phyloP scores from a whole-genome alignment of 345 rosid species.

The Balakata baccata region DNA sequence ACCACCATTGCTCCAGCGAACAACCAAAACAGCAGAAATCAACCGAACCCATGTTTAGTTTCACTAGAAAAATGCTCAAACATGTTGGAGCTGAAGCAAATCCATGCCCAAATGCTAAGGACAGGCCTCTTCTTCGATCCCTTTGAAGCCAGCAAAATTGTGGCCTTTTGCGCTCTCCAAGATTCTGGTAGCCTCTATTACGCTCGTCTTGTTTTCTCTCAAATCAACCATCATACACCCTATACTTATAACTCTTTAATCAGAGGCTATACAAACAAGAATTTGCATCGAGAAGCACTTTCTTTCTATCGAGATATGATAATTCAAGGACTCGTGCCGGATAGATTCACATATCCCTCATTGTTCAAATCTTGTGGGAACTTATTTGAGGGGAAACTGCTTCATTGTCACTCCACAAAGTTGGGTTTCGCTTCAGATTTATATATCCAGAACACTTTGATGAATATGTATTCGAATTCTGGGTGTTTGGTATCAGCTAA shows the following conservation, averaged over 20 bases:
- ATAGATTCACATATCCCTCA: constrained; percentile 27
- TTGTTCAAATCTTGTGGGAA: constrained; percentile 22
- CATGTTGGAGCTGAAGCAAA: constrained; percentile 21
- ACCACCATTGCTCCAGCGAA: constrained; percentile 4
- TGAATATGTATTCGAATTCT: constrained; percentile 22
- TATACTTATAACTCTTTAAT: constrained; percentile 20
- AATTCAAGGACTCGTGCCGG: constrained; percentile 12
- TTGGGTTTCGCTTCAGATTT: constrained; percentile 25
- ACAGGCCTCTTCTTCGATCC: constrained; percentile 12
- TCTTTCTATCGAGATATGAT: constrained; percentile 17
- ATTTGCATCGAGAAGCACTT: constrained; percentile 10
- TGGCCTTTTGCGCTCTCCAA: constrained; percentile 7
- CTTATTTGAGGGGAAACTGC: constrained; percentile 9
- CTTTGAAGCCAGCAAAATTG: constrained; percentile 7
- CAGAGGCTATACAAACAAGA: constrained; percentile 24
- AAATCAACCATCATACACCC: constrained; percentile 14
- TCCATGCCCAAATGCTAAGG: constrained; percentile 21
- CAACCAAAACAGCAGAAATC: background rate
- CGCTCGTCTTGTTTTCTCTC: constrained; percentile 16
- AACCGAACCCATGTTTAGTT: constrained; percentile 13
- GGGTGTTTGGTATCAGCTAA: constrained; percentile 20
- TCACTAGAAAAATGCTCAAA: constrained; percentile 16
- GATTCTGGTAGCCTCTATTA: constrained; percentile 18
- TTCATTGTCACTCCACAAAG: constrained; percentile 23
- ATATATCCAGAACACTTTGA: constrained; percentile 25